Percentiles rank a stretch among this genome's conserved stretches.
Conservation (phyloP, 2,329 filamentous ascomycete species). For the Neofusicoccum sp. region DNA sequence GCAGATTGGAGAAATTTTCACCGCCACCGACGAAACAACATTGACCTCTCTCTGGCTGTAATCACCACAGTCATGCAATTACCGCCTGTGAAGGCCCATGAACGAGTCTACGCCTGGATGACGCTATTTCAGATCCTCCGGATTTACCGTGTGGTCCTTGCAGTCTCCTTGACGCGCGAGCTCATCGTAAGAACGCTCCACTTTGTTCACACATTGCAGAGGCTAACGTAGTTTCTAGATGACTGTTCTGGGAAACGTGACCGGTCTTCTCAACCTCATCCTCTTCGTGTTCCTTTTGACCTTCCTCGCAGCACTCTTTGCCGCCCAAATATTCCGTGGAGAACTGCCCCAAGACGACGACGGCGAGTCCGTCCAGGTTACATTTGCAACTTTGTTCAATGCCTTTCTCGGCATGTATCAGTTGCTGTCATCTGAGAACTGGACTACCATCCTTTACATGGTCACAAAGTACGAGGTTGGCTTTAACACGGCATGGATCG, state of each 20-base stretch:
- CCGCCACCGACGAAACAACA: slow-evolving; percentile 68
- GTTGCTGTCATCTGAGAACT: slow-evolving; percentile 91
- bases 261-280: slow-evolving; percentile 90
- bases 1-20: slow-evolving; percentile 82
- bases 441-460: slow-evolving; percentile 84
- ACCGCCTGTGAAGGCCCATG: slow-evolving; percentile 65
- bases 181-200: slow-evolving; percentile 60
- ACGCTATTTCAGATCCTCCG: slow-evolving; percentile 91
- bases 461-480: slow-evolving; percentile 67
- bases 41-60: slow-evolving; percentile 77
- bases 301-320: slow-evolving; percentile 90
- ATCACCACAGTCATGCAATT: slow-evolving; percentile 83
- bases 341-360: slow-evolving; percentile 67
- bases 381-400: slow-evolving; percentile 90
- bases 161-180: slow-evolving; percentile 80
- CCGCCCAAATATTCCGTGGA: slow-evolving; percentile 86
- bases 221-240: slow-evolving; percentile 38
- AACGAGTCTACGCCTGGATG: slow-evolving; percentile 77
- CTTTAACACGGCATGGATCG: slow-evolving; percentile 83
- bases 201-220: neutral
- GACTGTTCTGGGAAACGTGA: slow-evolving; percentile 84
- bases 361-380: slow-evolving; percentile 66
- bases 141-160: slow-evolving; percentile 87
- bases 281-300: slow-evolving; percentile 95
- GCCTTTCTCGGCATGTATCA: slow-evolving; percentile 98